Evolutionary conservation across 2,329 filamentous ascomycete genomes (phyloP), one percentile per base, ranked within the genome.

Genomic region (Pyrenophora seminiperda): DNA sequence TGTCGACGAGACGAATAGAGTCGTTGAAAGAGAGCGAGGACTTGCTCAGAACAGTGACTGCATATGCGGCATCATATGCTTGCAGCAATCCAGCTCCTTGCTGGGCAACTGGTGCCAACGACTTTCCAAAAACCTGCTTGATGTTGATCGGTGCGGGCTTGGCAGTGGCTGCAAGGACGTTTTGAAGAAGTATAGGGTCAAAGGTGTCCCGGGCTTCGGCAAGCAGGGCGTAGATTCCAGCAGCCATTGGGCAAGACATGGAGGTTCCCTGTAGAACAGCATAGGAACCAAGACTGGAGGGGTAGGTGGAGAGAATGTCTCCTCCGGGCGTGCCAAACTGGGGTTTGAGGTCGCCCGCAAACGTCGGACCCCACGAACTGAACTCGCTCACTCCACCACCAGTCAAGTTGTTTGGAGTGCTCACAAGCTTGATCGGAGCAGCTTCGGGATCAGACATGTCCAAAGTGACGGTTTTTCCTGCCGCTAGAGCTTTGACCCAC

Each of bases 361-460:
- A 85, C 2, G 80, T 83, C 2, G 83, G 83, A 4, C 83, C 83
- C 83, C 83, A 87, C 5, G n/a, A 11, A 5, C 33, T 32, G 10
- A 9, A 31, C 1, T 17, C 5, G 19, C 34, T 32, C 5, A 33
- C 5, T 2, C 17, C 31, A 17, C 43, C 34, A n/a, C 43, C 43
- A 17, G 27, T 33, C 1, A 1, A 3, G 9, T 18, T 18, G 14
- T 46, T 46, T n/a, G 29, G 30, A 5, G 7, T 11, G 3, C 22
- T 1, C 11, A 7, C n/a, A 24, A 33, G 1, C 6, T 7, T 17
- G 18, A 33, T 5, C 18, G 19, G n/a, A n/a, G 2, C n/a, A n/a
- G 7, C 7, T 1, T 22, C 7, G 3, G 18, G 3, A 10, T 42
- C 30, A 6, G 5, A 7, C 18, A 42, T 33, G 14, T 42, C 18